Percentiles rank a stretch among this genome's conserved stretches.
Evolutionary conservation across 768 basidiomycete genomes (phyloP).

Genomic region (Ramaria sp.): DNA sequence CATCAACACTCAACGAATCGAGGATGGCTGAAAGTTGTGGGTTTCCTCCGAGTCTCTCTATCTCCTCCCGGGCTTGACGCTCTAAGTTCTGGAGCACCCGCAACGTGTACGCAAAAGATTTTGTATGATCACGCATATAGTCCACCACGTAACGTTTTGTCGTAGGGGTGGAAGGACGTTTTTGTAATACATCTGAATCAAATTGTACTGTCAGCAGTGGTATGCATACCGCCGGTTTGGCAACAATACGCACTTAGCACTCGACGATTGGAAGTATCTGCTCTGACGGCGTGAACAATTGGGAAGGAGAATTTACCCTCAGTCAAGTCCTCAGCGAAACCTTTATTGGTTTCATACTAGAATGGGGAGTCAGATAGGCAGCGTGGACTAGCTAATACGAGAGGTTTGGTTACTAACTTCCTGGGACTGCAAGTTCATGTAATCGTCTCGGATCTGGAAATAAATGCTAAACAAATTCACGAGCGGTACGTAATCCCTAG

Average conservation of each 20-base stretch:
- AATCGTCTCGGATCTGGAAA: constrained; percentile 53
- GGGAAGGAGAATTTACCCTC: constrained; percentile 99
- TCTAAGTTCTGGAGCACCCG: constrained; percentile 58
- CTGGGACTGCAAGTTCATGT: constrained; percentile 15
- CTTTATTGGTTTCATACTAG: constrained; percentile 77
- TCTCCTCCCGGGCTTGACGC: constrained; percentile 54
- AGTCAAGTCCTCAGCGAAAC: constrained; percentile 87
- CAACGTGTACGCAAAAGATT: constrained; percentile 82
- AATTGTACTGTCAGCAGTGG: neutral
- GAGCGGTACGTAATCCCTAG: constrained; percentile 43
- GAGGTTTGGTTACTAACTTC: neutral
- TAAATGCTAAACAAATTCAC: constrained; percentile 46
- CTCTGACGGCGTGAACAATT: constrained; percentile 78
- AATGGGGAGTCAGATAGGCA: neutral
- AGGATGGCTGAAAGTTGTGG: constrained; percentile 44
- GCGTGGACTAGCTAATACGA: too few species aligned
- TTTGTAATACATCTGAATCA: constrained; percentile 74
- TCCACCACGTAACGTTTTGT: constrained; percentile 72
- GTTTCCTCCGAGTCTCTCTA: constrained; percentile 72
- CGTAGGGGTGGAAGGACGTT: constrained; percentile 71
- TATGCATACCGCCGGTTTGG: neutral
- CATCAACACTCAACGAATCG: constrained; percentile 34
- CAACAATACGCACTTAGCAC: constrained; percentile 57
- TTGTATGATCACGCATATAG: constrained; percentile 65
- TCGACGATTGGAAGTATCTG: constrained; percentile 64